Conservation (phyloP, 2,329 filamentous ascomycete genomes). For the Colletotrichum cordylinicola region DNA sequence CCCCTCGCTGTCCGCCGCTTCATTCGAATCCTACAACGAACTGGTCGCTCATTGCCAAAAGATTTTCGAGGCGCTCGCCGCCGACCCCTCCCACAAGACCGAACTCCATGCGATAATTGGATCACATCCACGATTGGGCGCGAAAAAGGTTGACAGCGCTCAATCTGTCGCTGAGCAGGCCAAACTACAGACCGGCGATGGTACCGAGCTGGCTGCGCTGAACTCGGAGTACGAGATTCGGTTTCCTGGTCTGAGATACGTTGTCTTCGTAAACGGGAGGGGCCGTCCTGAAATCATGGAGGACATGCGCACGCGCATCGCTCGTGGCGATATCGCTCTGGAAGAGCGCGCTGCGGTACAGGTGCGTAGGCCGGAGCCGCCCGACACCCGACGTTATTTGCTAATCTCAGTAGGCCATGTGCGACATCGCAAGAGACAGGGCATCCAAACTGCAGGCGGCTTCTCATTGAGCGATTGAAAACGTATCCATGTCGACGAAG, state of each 20-base stretch:
- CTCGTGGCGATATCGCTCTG: conserved; percentile 64
- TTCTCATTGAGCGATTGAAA: not conserved
- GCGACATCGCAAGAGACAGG: conserved; percentile 85
- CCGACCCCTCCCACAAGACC: conserved; percentile 49
- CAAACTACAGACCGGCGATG: conserved; percentile 63
- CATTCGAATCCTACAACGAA: conserved; percentile 71
- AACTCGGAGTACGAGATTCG: conserved; percentile 81
- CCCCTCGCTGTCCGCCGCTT: conserved; percentile 62
- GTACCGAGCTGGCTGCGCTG: conserved; percentile 66
- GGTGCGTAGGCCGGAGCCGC: conserved; percentile 50
- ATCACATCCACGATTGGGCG: conserved; percentile 84
- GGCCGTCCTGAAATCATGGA: conserved; percentile 76
- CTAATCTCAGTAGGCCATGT: conserved; percentile 72
- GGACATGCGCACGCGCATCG: conserved; percentile 80
- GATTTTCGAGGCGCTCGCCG: conserved; percentile 66
- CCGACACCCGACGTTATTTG: not conserved
- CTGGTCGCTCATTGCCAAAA: conserved; percentile 72
- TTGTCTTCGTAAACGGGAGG: conserved; percentile 90
- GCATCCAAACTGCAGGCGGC: conserved; percentile 63
- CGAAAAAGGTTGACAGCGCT: conserved; percentile 80
- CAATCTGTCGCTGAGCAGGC: conserved; percentile 85
- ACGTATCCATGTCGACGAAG: not conserved
- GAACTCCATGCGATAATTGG: conserved; percentile 76
- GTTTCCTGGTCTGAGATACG: conserved; percentile 86
- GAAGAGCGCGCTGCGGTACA: conserved; percentile 79